Evolutionary conservation across 2,329 filamentous ascomycete genomes (phyloP).

Genomic region (Fusarium verticillioides): DNA sequence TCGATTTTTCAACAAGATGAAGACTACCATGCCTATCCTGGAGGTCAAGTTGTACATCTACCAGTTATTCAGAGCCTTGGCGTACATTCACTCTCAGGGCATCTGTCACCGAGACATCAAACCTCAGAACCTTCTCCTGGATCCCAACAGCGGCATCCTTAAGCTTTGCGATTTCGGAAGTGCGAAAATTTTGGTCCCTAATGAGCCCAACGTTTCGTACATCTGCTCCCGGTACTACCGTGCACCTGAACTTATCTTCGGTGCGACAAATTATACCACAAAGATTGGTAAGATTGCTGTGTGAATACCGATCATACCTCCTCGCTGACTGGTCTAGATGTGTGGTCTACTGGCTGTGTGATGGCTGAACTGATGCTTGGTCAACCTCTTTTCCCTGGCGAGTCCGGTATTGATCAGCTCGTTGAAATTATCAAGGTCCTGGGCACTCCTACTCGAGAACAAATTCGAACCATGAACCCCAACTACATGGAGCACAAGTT

Average conservation of each 20-base stretch:
- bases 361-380: constrained; percentile 99
- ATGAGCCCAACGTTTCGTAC: constrained; percentile 99
- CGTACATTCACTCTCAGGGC: constrained; percentile 98
- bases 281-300: constrained; percentile 86
- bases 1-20: constrained; percentile 99
- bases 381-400: constrained; percentile 95
- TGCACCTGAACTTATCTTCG: constrained; percentile 97
- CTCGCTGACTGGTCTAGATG: constrained; percentile 75
- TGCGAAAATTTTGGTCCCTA: constrained; percentile 97
- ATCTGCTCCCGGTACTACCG: constrained; percentile 99
- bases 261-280: constrained; percentile 98
- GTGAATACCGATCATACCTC: background rate
- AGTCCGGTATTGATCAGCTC: constrained; percentile 97
- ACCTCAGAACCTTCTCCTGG: constrained; percentile 95
- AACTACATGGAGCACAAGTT: constrained; percentile 99
- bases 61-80: constrained; percentile 96
- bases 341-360: constrained; percentile 99
- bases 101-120: constrained; percentile 99
- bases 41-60: constrained; percentile 99
- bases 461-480: constrained; percentile 99
- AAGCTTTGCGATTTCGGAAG: constrained; percentile 99
- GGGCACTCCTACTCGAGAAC: constrained; percentile 94
- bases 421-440: constrained; percentile 99
- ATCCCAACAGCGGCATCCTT: constrained; percentile 88
- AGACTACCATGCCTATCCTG: constrained; percentile 98